These are phyloP conservation scores for Yamadazyma ubonensis DNA, from an alignment of 805 yeast species.

Conservation along the genomic window DNA sequence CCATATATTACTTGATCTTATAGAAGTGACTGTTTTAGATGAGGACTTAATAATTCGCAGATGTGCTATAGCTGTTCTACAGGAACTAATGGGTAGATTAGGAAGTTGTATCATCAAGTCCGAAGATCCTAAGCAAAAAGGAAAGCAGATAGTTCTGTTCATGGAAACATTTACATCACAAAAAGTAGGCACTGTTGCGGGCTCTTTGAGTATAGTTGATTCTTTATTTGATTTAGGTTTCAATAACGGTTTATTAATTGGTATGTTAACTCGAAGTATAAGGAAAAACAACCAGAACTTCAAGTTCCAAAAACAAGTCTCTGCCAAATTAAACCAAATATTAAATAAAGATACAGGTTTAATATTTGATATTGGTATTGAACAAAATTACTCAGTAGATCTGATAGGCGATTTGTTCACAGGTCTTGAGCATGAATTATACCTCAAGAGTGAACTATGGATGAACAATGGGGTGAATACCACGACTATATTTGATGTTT, in stretches of 20 bases:
- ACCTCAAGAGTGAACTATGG: conserved; percentile 8
- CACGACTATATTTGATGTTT: not conserved
- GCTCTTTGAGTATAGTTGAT: conserved; percentile 18
- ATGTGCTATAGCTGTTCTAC: conserved; percentile 84
- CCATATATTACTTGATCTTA: conserved; percentile 33
- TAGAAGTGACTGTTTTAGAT: conserved; percentile 64
- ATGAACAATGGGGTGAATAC: not conserved
- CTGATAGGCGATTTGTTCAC: not conserved
- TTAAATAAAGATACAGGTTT: not conserved
- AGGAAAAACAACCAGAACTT: conserved; percentile 8
- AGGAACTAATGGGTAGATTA: conserved; percentile 80
- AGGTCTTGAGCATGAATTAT: conserved; percentile 11
- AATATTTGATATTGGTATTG: conserved; percentile 6
- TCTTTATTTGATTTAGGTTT: conserved; percentile 26
- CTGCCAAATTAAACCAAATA: conserved; percentile 5
- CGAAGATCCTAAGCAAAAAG: conserved; percentile 17
- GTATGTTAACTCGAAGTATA: conserved; percentile 10
- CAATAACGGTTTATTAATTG: conserved; percentile 11
- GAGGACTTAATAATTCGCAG: conserved; percentile 70
- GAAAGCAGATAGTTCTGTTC: conserved; percentile 44
- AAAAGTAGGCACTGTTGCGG: conserved; percentile 22
- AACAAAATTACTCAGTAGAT: not conserved
- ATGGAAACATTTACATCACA: conserved; percentile 59
- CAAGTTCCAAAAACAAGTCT: conserved; percentile 11
- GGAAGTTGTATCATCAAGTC: conserved; percentile 41